phyloP scores from a whole-genome alignment of 2,329 filamentous ascomycete genomes.

The Ceratocystis ficicola region DNA sequence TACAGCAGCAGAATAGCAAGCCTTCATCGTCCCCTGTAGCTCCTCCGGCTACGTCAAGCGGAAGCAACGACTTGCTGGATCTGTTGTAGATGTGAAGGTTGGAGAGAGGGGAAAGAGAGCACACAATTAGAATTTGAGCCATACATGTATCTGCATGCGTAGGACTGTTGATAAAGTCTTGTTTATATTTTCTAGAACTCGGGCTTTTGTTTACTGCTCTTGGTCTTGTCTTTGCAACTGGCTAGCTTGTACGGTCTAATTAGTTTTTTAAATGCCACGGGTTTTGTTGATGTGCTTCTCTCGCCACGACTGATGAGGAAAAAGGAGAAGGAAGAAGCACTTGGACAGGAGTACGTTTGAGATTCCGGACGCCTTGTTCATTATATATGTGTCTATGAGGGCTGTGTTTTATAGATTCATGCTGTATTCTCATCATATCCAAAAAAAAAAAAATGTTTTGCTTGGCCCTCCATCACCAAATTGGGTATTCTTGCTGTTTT shows the following conservation, averaged over 20 bases:
- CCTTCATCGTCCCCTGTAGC: conserved; percentile 25
- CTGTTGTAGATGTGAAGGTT: conserved; percentile 29
- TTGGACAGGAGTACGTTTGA: not conserved
- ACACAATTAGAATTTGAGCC: not conserved
- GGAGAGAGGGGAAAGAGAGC: not conserved
- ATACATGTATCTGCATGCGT: not conserved
- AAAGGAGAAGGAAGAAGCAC: not conserved
- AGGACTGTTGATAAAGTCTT: not conserved
- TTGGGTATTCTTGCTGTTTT: conserved; percentile 15
- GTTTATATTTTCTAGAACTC: not conserved
- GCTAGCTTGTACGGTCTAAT: not conserved
- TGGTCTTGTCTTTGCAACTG: not conserved
- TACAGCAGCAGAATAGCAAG: conserved; percentile 31
- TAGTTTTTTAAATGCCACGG: not conserved
- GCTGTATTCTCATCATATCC: not conserved
- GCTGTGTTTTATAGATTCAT: not conserved
- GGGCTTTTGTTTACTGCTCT: not conserved
- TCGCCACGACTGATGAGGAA: not conserved
- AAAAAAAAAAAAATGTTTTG: not conserved
- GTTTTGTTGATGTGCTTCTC: not conserved
- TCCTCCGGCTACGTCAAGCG: conserved; percentile 27
- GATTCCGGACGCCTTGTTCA: not conserved
- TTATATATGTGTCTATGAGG: not conserved
- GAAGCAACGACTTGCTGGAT: conserved; percentile 40
- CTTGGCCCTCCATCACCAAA: not conserved